Evolutionary conservation across 768 basidiomycete species (phyloP), one percentile per base, ranked within the genome.

Genomic region (Pleurotus tuber-regium): DNA sequence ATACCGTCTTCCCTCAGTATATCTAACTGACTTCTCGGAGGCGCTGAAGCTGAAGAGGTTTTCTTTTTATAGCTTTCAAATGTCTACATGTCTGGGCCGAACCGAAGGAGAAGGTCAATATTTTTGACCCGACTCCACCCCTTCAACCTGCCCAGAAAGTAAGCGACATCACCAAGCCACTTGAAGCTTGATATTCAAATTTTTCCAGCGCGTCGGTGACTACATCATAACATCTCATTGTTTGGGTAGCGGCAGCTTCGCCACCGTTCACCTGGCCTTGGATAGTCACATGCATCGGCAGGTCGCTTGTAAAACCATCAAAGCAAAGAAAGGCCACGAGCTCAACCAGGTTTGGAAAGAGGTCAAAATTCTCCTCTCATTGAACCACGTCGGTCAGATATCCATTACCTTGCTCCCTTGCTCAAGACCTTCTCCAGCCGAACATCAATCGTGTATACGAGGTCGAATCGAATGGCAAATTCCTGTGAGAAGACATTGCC

Each of bases 261-360:
- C 89, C 0, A 86, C 84, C 1, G 90, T 92, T 1, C 84, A 90
- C 59, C 76, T 92, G 19, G 88, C 89, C 14, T 72, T 89, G 52
- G 87, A 89, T 60, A 78, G 74, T 8, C 63, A 67, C 7, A 79
- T 73, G 40, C 77, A 82, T 57, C 76, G 82, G 38, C 90, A 92
- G 67, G 87, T 89, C 23, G 90, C 90, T 18, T 92, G 89, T 65
- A 92, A 92, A 65, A 89, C 83, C 52, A 87, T 92, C 61, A 81
- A 79, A 57, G 77, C 73, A 1, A 82, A 81, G 63, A 78, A 77
- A 47, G 79, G 78, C 18, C 75, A 75, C 42, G 85, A 87, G 39
- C 64, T 80, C 77, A 82, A 14, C 24, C 50, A 54, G 58, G 78
- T 87, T 18, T 83, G 85, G 82, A 92, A 88, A 59, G 89, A 92